phyloP scores from a whole-genome alignment of 2,329 filamentous ascomycete species.

The Claviceps paspali region DNA sequence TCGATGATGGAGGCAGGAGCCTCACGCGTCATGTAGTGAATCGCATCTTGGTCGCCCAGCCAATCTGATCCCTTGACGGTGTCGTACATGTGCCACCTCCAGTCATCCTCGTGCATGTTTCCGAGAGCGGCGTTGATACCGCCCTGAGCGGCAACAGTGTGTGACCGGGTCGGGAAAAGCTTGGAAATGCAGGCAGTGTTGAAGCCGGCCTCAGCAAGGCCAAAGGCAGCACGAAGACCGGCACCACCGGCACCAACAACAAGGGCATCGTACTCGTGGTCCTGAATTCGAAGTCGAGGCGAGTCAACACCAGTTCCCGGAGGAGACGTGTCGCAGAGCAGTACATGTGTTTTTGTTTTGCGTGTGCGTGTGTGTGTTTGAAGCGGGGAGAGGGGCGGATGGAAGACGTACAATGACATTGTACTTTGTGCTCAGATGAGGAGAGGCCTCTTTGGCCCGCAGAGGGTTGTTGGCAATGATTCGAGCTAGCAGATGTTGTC shows the following conservation, averaged over 20 bases:
- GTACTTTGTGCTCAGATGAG: constrained; percentile 79
- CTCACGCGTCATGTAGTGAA: constrained; percentile 97
- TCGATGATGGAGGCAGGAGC: constrained; percentile 84
- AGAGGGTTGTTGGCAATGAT: constrained; percentile 77
- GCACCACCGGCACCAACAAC: constrained; percentile 78
- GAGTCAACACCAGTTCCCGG: no score
- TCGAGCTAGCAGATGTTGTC: constrained; percentile 38
- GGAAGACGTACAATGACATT: constrained; percentile 64
- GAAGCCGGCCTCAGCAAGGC: constrained; percentile 76
- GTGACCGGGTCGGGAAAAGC: constrained; percentile 72
- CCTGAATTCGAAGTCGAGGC: constrained; percentile 34
- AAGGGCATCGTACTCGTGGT: constrained; percentile 97
- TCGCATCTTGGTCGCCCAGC: constrained; percentile 93
- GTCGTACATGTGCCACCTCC: constrained; percentile 99
- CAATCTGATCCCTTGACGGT: constrained; percentile 96
- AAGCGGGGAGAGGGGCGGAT: no score
- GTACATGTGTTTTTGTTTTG: no score
- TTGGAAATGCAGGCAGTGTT: constrained; percentile 81
- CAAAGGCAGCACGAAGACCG: constrained; percentile 70
- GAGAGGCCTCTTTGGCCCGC: constrained; percentile 83
- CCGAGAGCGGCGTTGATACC: constrained; percentile 80
- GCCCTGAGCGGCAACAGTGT: constrained; percentile 70
- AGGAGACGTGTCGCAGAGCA: no score
- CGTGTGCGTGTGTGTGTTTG: no score
- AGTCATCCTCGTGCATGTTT: constrained; percentile 97